Base-by-base conservation (phyloP, 1,284 basidiomycete species). In the Ceratobasidium sp. region DNA sequence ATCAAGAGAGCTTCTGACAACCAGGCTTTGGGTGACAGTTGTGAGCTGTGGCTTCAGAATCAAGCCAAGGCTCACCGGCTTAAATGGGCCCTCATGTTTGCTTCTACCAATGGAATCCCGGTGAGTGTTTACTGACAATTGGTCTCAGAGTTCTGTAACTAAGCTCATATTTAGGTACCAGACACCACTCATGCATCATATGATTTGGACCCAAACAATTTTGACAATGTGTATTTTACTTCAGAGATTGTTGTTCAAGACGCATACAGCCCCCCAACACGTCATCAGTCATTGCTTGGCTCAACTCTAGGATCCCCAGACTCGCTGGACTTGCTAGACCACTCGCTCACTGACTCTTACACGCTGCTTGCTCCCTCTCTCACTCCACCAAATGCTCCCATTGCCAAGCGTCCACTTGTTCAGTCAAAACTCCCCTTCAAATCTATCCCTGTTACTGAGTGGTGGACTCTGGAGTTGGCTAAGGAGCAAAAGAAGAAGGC, bases 341-440 rank as follows among this genome's bases (percentile, higher is more conserved):
- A n/a, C n/a, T n/a, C n/a, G n/a, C n/a, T 9, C 15, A 52, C 46
- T 2, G 15, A 54, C 20, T 23, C 23, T 68, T 13, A 6, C 17
- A n/a, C 15, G 23, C 50, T 10, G 12, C 23, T 12, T 20, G 23
- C 20, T 40, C 15, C 33, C 3, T 13, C 65, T 12, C 15, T 17
- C 23, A 23, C 66, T 68, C 33, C 46, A 48, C 9, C 6, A 42
- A 13, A 23, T 33, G 15, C 6, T 23, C 9, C 66, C 56, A 15
- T 13, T 40, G 5, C 26, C 28, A 54, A 33, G 20, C 48, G 10
- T 2, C 26, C 7, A 23, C 66, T 68, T 23, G 17, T 56, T 33
- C 66, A 68, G 44, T 20, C 50, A 12, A 54, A 2, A 38, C 66
- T 68, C n/a, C 66, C 66, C n/a, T 68, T 68, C 66, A 68, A 68